Conservation (phyloP, 768 basidiomycete genomes). For the Amanita phalloides region DNA sequence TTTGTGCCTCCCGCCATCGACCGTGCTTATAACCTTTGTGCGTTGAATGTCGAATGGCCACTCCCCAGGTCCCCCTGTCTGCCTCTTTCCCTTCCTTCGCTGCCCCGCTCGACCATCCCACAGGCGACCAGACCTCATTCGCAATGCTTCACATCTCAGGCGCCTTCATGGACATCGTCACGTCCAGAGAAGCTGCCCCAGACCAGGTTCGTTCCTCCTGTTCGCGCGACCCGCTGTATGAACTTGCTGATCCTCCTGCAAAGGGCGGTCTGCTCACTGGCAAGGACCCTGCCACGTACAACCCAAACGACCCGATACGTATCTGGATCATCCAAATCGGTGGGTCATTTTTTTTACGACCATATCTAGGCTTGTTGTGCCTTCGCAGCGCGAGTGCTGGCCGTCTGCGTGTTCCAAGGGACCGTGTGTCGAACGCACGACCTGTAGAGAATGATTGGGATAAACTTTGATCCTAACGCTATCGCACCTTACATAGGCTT, state of each 20-base stretch:
- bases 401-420: neutral
- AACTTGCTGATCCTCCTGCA: neutral
- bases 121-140: neutral
- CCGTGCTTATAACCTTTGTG: slow-evolving; percentile 1
- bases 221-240: too few relatives aligned
- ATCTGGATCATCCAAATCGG: slow-evolving; percentile 77
- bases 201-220: neutral
- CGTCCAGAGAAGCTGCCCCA: neutral
- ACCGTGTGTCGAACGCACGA: neutral
- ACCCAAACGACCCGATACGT: slow-evolving; percentile 56
- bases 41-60: slow-evolving; percentile 2
- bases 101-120: neutral
- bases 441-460: neutral
- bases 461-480: neutral
- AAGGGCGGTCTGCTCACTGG: slow-evolving; percentile 73
- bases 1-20: neutral
- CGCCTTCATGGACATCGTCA: neutral
- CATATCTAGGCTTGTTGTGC: neutral
- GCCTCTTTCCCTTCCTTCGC: neutral
- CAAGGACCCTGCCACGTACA: slow-evolving; percentile 59
- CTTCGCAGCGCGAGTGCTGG: neutral
- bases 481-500: slow-evolving; percentile 37
- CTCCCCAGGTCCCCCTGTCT: neutral
- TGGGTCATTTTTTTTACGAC: slow-evolving; percentile 18
- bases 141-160: slow-evolving; percentile 4